Conservation (phyloP, 441 rosid species). For the Gossypium davidsonii region DNA sequence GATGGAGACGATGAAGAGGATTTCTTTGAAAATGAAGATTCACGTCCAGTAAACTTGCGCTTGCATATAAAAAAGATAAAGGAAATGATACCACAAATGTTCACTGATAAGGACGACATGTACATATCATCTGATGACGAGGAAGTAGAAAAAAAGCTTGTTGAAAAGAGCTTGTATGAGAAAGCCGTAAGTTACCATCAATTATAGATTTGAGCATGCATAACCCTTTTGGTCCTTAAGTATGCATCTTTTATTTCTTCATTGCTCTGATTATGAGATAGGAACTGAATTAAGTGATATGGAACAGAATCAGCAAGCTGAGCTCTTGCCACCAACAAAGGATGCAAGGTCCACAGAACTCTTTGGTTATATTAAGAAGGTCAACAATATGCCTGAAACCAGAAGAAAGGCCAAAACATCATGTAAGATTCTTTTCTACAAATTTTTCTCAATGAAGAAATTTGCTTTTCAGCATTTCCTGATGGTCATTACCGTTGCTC, state of each 20-base stretch:
- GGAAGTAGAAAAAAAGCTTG: constrained; percentile 53
- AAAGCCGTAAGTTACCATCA: constrained; percentile 55
- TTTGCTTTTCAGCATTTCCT: constrained; percentile 6
- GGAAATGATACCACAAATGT: constrained; percentile 84
- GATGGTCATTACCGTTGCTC: neutral
- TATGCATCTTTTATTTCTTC: neutral
- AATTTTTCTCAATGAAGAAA: neutral
- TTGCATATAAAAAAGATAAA: constrained; percentile 63
- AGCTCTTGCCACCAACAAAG: constrained; percentile 46
- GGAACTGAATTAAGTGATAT: constrained; percentile 7
- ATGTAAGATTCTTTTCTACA: constrained; percentile 38
- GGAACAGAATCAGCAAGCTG: constrained; percentile 50
- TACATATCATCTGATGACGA: constrained; percentile 87
- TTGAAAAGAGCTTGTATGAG: constrained; percentile 37
- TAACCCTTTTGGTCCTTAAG: neutral
- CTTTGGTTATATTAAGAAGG: constrained; percentile 68
- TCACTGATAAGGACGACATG: constrained; percentile 71
- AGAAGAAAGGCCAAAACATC: constrained; percentile 54
- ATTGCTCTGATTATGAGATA: constrained; percentile 1
- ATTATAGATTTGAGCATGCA: neutral
- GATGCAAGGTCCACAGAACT: constrained; percentile 55
- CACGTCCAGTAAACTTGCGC: constrained; percentile 41
- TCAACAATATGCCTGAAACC: constrained; percentile 50
- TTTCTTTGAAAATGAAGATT: constrained; percentile 35
- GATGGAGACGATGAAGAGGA: constrained; percentile 22